Conservation (phyloP, 805 yeast species). For the Candida pseudoglaebosa region DNA sequence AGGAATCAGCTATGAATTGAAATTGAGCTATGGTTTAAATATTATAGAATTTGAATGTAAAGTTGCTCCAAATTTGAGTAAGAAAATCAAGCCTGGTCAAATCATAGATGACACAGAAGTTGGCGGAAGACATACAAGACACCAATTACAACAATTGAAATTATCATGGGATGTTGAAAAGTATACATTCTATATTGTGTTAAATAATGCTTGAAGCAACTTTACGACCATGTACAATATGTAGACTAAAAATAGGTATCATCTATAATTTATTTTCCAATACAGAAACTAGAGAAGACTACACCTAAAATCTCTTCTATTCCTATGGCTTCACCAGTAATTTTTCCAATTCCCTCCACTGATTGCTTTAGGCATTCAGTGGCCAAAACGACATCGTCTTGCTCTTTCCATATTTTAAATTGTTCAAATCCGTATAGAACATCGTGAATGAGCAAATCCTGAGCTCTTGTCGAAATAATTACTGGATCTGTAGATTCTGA, state of each 20-base stretch:
- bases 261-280: conserved; percentile 61
- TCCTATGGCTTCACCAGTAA: conserved; percentile 86
- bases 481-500: conserved; percentile 60
- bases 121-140: conserved; percentile 43
- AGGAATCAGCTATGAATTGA: conserved; percentile 33
- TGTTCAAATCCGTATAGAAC: conserved; percentile 72
- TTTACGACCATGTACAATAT: conserved; percentile 4
- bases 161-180: conserved; percentile 45
- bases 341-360: conserved; percentile 83
- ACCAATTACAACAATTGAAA: conserved; percentile 42
- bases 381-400: conserved; percentile 74
- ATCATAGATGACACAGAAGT: conserved; percentile 18
- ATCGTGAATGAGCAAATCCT: conserved; percentile 70
- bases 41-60: conserved; percentile 38
- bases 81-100: conserved; percentile 26
- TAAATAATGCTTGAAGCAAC: conserved; percentile 17
- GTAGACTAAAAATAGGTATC: conserved; percentile 1
- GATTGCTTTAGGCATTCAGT: conserved; percentile 71
- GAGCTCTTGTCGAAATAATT: conserved; percentile 68
- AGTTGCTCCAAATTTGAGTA: conserved; percentile 36
- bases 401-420: conserved; percentile 46
- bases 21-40: conserved; percentile 38
- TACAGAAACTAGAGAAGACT: conserved; percentile 88
- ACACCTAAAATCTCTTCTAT: conserved; percentile 88
- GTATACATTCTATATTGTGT: conserved; percentile 30